Percentiles rank a stretch among this genome's conserved stretches.
These are phyloP conservation scores for Alliaria petiolata DNA, from an alignment of 345 rosid species.

Conservation along the genomic window DNA sequence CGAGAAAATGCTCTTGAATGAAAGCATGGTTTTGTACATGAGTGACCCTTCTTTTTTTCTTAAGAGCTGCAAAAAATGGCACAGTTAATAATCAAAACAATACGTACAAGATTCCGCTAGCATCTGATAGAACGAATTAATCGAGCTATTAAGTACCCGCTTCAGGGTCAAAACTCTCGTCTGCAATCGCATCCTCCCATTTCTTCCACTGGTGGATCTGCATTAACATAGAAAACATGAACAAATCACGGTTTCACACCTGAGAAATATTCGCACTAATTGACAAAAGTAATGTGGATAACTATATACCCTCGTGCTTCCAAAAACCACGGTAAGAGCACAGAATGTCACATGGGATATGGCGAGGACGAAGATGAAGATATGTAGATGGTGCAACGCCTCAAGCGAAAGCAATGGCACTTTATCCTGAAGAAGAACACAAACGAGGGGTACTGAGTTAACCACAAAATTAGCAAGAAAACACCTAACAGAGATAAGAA, in stretches of 20 bases:
- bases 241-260: neutral
- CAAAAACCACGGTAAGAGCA: conserved; percentile 54
- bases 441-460: neutral
- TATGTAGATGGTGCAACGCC: conserved; percentile 71
- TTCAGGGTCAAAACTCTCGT: conserved; percentile 39
- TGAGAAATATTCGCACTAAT: neutral
- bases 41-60: conserved; percentile 42
- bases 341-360: conserved; percentile 61
- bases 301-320: conserved; percentile 52
- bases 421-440: conserved; percentile 37
- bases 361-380: conserved; percentile 69
- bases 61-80: conserved; percentile 45
- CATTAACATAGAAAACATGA: conserved; percentile 8
- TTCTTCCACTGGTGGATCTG: conserved; percentile 81
- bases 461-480: neutral
- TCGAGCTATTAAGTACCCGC: conserved; percentile 33
- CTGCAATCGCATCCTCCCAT: conserved; percentile 63
- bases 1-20: conserved; percentile 67
- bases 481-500: neutral
- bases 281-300: no score
- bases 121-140: neutral
- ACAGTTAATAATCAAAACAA: neutral
- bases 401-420: conserved; percentile 54
- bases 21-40: conserved; percentile 68
- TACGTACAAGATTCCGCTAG: neutral